These are phyloP conservation scores for Coniophora puteana DNA, from an alignment of 1,284 basidiomycete species.

Conservation along the genomic window DNA sequence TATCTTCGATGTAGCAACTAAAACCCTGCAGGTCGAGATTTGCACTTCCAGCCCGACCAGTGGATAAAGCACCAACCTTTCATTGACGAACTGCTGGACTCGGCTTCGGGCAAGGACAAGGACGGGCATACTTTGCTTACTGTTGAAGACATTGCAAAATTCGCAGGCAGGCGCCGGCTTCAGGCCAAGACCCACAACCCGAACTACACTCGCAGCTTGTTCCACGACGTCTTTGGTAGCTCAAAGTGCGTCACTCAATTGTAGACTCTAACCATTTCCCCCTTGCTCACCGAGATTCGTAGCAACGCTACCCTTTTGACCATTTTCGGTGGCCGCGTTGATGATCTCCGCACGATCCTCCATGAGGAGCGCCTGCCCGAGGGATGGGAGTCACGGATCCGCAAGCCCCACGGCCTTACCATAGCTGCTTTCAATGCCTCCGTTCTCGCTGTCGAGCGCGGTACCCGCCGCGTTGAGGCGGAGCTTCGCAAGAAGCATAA, in stretches of 20 bases:
- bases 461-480: no score
- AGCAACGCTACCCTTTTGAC: slow-evolving; percentile 57
- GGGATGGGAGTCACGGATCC: slow-evolving; percentile 63
- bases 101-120: slow-evolving; percentile 54
- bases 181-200: slow-evolving; percentile 51
- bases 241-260: slow-evolving; percentile 49
- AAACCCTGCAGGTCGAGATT: slow-evolving; percentile 51
- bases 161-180: slow-evolving; percentile 52
- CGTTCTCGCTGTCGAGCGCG: slow-evolving; percentile 49
- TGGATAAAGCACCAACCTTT: slow-evolving; percentile 41
- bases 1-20: background rate
- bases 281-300: slow-evolving; percentile 16
- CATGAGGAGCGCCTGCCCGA: slow-evolving; percentile 64
- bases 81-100: slow-evolving; percentile 54
- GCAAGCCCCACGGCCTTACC: slow-evolving; percentile 55
- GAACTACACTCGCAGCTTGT: slow-evolving; percentile 42
- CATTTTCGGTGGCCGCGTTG: slow-evolving; percentile 59
- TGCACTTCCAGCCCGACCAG: slow-evolving; percentile 48
- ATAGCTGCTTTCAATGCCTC: slow-evolving; percentile 53
- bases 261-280: background rate
- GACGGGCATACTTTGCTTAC: slow-evolving; percentile 48
- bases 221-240: slow-evolving; percentile 61
- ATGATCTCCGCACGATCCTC: slow-evolving; percentile 52
- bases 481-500: no score
- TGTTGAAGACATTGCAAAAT: slow-evolving; percentile 51